Evolutionary conservation across 306 rosid species (phyloP), one percentile per base, ranked within the genome.

Genomic region (Dalbergia cultrata): DNA sequence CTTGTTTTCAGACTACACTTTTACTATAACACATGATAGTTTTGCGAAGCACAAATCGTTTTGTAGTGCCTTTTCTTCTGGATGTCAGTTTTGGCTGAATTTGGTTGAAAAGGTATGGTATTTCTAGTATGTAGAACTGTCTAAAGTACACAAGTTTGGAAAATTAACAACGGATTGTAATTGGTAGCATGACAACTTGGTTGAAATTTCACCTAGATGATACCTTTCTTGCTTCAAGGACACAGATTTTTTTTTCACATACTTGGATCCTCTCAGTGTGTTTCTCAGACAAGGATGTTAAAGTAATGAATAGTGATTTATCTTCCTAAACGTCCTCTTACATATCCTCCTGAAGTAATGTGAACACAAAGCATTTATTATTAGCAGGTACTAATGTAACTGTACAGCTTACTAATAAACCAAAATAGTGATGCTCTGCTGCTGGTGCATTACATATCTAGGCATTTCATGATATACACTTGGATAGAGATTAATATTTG

Each of bases 351-450:
- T 26, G 31, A 26, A 26, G 31, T 26, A 26, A 0, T 26, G 31
- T 56, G 26, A 54, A 67, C 16, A 60, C 66, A 7, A 60, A 50
- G 52, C 13, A 57, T n/a, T 56, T 7, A 37, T 37, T 6, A 37
- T 66, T 26, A 19, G 35, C 13, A 44, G 3, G 9, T 18, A 5
- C 3, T 41, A 31, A 49, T 37, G 43, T 44, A 59, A 61, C 19
- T 33, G 13, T 44, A 14, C 44, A 82, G 35, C 69, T n/a, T 21
- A 16, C 45, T 17, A 60, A 69, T 18, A 13, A 53, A 53, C 44
- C 8, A 45, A 57, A 56, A 39, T 54, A 45, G 18, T 45, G 83
- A 66, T 80, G 75, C 64, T 64, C 74, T 66, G 60, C 56, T 70
- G 57, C 57, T 54, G 49, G 52, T 7, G 50, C 61, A 57, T 66